Evolutionary conservation across 441 rosid species (phyloP).

Genomic region (Brassica balearica): DNA sequence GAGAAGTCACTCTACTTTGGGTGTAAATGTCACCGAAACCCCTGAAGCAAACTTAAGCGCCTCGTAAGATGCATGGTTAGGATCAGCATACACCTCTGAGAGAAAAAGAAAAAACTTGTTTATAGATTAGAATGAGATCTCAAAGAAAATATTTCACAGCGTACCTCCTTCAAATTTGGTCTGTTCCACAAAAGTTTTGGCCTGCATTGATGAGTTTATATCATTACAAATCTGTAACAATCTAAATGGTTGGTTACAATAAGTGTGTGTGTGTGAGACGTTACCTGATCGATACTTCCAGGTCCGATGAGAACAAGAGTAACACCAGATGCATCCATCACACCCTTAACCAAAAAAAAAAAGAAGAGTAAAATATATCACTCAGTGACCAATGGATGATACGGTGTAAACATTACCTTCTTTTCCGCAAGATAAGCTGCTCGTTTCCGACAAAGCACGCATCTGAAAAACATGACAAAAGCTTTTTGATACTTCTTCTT

Average conservation of each 20-base stretch:
- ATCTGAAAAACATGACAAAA: conserved; percentile 54
- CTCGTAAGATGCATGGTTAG: conserved; percentile 76
- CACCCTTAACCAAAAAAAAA: conserved; percentile 58
- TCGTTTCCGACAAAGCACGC: conserved; percentile 87
- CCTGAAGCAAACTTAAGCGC: conserved; percentile 87
- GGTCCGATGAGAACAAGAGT: conserved; percentile 88
- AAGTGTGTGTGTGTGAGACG: not conserved
- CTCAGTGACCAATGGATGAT: not conserved
- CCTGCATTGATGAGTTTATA: conserved; percentile 56
- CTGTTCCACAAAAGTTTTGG: conserved; percentile 77
- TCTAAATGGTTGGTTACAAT: not conserved
- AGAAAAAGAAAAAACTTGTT: not conserved
- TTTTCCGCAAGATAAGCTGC: conserved; percentile 85
- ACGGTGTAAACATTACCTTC: conserved; percentile 58
- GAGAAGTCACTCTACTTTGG: conserved; percentile 62
- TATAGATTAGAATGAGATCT: conserved; percentile 9
- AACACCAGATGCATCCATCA: conserved; percentile 84
- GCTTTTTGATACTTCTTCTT: not conserved
- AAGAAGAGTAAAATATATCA: not conserved
- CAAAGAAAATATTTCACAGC: conserved; percentile 12
- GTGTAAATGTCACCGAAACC: conserved; percentile 76
- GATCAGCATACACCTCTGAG: conserved; percentile 98
- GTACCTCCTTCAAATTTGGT: conserved; percentile 93
- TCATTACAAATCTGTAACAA: conserved; percentile 6
- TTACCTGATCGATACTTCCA: conserved; percentile 85